Conservation (phyloP, 148 eudicot genomes). For the Oxyria digyna region DNA sequence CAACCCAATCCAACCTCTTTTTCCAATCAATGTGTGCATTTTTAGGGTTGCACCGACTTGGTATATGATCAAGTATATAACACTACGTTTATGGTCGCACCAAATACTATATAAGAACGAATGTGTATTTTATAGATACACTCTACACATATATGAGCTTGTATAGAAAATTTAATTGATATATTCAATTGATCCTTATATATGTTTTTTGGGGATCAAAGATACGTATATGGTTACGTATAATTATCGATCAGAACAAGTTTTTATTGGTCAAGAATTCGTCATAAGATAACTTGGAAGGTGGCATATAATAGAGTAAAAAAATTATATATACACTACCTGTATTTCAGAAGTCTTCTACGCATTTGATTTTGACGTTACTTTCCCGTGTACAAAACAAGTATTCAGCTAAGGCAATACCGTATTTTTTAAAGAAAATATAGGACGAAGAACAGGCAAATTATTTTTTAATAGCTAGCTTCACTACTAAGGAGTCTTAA, state of each 20-base stretch:
- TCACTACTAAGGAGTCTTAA: neutral
- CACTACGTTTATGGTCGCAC: too few species aligned
- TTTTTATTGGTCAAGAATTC: neutral
- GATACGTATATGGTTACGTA: neutral
- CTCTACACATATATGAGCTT: neutral
- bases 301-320: neutral
- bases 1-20: neutral
- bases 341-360: neutral
- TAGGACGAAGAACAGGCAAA: neutral
- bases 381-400: conserved; percentile 4
- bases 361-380: neutral
- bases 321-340: neutral
- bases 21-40: neutral
- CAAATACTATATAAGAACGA: too few species aligned
- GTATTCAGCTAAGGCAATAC: neutral
- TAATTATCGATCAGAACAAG: neutral
- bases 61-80: too few species aligned
- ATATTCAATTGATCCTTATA: neutral
- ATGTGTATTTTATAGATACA: too few species aligned
- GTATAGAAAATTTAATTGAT: neutral
- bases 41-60: too few species aligned
- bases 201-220: neutral
- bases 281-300: neutral
- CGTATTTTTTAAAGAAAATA: too few species aligned
- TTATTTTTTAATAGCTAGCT: neutral